Base-by-base conservation (phyloP, 306 rosid species). In the Luffa acutangula region DNA sequence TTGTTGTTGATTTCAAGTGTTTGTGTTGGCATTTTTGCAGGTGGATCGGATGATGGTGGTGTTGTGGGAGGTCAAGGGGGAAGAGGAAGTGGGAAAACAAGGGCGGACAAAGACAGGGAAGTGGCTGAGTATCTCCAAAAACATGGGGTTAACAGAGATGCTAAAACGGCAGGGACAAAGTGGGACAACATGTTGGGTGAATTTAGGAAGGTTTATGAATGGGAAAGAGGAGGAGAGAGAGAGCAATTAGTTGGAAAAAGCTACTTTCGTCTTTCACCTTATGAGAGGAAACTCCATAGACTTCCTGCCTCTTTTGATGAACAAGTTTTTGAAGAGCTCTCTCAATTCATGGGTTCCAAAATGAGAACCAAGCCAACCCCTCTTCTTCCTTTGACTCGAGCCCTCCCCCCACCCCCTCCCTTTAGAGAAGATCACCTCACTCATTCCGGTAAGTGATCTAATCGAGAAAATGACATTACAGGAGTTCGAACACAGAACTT, bases 141-240 rank as follows among this genome's bases (percentile, higher is more conserved):
- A 75, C 88, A 93, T 69, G 98, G 98, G 6, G 87, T 93, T 10
- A 90, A 87, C 64, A 85, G 98, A 43, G 98, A 91, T 82, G 89
- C 96, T 0, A 93, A 93, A 76, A 93, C 97, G 0, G 94, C 97
- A 4, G 99, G 99, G 21, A 95, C 99, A 0, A 95, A 95, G 80
- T 95, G 99, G 99, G 99, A 95, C 58, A 95, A 95, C 80, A 95
- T 95, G 99, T 77, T 95, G 78, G 99, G 99, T 1, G 99, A 95
- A 75, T 95, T 95, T 58, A 87, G 99, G 82, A 95, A 95, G 82
- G 99, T 95, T 7, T 91, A 90, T 36, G 99, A 95, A 63, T 95
- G 99, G 99, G 99, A 93, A 65, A 89, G 97, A 84, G 97, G 97
- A 5, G 91, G 89, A 21, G 99, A 89, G 52, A 87, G 97, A 42